Evolutionary conservation across 768 basidiomycete genomes (phyloP), one percentile per base, ranked within the genome.

Genomic region (Pisolithus marmoratus): DNA sequence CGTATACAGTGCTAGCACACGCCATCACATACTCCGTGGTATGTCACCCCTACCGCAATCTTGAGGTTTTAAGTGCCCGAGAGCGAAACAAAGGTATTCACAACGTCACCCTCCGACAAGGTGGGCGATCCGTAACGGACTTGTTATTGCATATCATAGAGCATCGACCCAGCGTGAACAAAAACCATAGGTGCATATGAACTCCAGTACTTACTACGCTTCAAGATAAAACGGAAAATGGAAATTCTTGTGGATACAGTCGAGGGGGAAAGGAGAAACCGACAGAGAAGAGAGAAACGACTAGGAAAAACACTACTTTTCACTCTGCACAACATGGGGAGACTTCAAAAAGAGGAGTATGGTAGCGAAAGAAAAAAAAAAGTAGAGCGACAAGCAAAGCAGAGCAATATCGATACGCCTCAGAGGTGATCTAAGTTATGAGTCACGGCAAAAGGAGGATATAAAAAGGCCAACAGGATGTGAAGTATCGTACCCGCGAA

Each of bases 231-330:
- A 41, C 27, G 19, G 47, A 26, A 27, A 49, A 38, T 43, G 49
- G 48, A 57, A 51, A 29, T 40, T 42, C 34, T 54, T 65, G 63
- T 63, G 47, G 57, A 67, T 67, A 67, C 65, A 69, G 14, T 62
- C 34, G n/a, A 53, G 50, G 26, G 38, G 27, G 29, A 40, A 54
- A 27, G 48, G 41, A 58, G 45, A 45, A 53, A 19, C 37, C 49
- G 54, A 59, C 51, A 48, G 36, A 54, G 45, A 46, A 27, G 31
- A 41, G 38, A 27, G 34, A 42, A 50, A 54, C 27, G 48, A 46
- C 51, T 57, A 64, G 34, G 19, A 37, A 34, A 54, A 51, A 63
- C 50, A 63, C 20, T 52, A 46, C 17, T 41, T 34, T 9, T 38
- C 44, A 45, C 38, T 49, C 40, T 31, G 19, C 41, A 48, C 43